Evolutionary conservation across 345 rosid species (phyloP).

Genomic region (Heritiera fomes): DNA sequence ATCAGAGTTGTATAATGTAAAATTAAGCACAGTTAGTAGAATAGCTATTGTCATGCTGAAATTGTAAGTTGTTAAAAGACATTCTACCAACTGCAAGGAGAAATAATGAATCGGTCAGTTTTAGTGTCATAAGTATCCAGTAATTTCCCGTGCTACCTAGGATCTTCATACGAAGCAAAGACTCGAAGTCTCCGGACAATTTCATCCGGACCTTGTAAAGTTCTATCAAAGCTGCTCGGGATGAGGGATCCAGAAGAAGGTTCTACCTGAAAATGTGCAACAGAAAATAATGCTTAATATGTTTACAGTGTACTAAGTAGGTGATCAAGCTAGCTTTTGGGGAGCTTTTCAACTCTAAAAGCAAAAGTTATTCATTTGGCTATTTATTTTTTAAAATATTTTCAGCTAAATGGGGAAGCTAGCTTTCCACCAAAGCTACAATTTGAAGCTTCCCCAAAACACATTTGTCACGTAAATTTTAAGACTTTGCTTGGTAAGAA

Average conservation of each 20-base stretch:
- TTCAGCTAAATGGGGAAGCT: no score
- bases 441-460: no score
- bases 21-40: neutral
- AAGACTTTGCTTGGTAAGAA: no score
- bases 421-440: no score
- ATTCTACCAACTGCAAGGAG: constrained; percentile 74
- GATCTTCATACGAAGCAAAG: constrained; percentile 57
- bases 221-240: constrained; percentile 69
- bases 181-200: constrained; percentile 71
- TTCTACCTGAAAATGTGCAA: constrained; percentile 55
- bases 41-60: neutral
- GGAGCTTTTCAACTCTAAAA: no score
- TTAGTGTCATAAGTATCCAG: constrained; percentile 78
- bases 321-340: no score
- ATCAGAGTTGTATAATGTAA: neutral
- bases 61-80: neutral
- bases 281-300: neutral
- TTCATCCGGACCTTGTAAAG: constrained; percentile 85
- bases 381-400: no score
- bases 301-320: neutral
- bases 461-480: no score
- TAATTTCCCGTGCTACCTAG: constrained; percentile 64
- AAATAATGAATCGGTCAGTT: constrained; percentile 65
- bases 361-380: no score
- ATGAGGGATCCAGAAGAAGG: constrained; percentile 53